Evolutionary conservation across 345 rosid genomes (phyloP).

Genomic region (Boechera retrofracta): DNA sequence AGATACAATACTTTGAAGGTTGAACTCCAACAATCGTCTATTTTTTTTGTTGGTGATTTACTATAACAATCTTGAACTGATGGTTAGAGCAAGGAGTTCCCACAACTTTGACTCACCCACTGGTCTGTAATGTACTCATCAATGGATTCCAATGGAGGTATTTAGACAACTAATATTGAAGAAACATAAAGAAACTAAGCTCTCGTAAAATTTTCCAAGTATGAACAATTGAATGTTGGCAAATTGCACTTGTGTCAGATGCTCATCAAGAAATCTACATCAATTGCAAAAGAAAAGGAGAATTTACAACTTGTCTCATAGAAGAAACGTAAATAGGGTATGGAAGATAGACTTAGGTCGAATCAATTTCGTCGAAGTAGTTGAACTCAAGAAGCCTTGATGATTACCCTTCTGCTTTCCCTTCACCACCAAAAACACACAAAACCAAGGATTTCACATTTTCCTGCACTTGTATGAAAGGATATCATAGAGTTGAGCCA

Average conservation of each 20-base stretch:
- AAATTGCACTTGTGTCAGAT: conserved; percentile 46
- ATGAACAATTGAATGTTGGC: conserved; percentile 39
- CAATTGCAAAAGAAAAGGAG: conserved; percentile 39
- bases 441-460: conserved; percentile 13
- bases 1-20: too few species aligned
- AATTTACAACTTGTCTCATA: conserved; percentile 52
- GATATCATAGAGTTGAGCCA: background rate
- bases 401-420: conserved; percentile 54
- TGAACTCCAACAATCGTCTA: too few species aligned
- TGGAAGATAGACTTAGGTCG: conserved; percentile 69
- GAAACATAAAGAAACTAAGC: conserved; percentile 15
- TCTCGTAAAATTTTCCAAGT: background rate
- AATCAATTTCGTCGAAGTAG: conserved; percentile 48
- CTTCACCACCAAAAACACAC: conserved; percentile 43
- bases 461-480: conserved; percentile 2
- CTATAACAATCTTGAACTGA: background rate
- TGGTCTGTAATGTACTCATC: background rate
- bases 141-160: background rate
- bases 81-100: background rate
- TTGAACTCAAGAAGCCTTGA: conserved; percentile 54
- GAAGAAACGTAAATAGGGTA: conserved; percentile 78
- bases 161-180: background rate
- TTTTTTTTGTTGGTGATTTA: too few species aligned
- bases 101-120: background rate
- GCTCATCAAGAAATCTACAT: conserved; percentile 49